A percentile compares a stretch with the other conserved stretches of the same genome.
Evolutionary conservation across 208 protist genomes (phyloP).

Genomic region (Trypanosoma lewisi): DNA sequence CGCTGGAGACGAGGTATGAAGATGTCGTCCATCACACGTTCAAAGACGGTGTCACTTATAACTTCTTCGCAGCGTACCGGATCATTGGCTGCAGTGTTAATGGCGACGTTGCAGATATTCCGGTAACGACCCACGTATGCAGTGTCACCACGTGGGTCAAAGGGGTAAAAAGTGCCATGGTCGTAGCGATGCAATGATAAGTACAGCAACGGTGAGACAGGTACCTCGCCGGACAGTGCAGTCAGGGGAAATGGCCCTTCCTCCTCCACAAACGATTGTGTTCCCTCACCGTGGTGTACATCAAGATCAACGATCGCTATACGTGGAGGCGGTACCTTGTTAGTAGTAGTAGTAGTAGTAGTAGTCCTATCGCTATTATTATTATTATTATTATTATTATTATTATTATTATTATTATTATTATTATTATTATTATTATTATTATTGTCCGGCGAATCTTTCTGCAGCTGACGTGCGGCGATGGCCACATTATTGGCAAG

Average conservation of each 20-base stretch:
- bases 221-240: background rate
- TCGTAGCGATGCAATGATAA: conserved; percentile 85
- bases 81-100: conserved; percentile 58
- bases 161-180: conserved; percentile 66
- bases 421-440: background rate
- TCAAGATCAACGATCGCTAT: conserved; percentile 90
- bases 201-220: conserved; percentile 56
- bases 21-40: conserved; percentile 41
- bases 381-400: conserved; percentile 1
- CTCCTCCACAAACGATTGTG: conserved; percentile 84
- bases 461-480: conserved; percentile 48
- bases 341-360: no score
- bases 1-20: conserved; percentile 70
- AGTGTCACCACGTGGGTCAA: conserved; percentile 34
- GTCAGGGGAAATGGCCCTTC: no score
- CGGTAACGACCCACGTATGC: conserved; percentile 38
- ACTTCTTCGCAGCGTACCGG: conserved; percentile 52
- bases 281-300: conserved; percentile 93
- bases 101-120: conserved; percentile 74
- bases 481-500: conserved; percentile 89
- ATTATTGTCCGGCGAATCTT: conserved; percentile 21
- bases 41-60: conserved; percentile 75
- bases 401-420: conserved; percentile 3
- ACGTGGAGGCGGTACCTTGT: conserved; percentile 10
- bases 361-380: no score